Conservation (phyloP, 352 stramenopile genomes). For the Phytopythium litorale region DNA sequence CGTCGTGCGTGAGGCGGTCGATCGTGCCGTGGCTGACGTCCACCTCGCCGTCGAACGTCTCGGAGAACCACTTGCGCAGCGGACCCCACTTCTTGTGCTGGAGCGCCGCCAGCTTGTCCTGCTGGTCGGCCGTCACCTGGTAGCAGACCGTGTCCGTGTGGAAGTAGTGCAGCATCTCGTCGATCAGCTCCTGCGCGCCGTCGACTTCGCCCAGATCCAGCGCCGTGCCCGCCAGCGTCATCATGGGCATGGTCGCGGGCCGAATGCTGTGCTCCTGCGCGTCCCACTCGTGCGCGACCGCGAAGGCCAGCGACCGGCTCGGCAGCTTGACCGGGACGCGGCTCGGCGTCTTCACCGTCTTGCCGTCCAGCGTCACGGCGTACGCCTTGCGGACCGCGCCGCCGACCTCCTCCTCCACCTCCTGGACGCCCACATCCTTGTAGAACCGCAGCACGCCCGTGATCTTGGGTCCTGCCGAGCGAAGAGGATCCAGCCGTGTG, state of each 20-base stretch:
- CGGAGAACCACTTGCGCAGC: constrained; percentile 79
- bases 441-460: constrained; percentile 80
- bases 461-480: constrained; percentile 61
- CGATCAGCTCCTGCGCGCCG: constrained; percentile 50
- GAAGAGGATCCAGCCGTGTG: not conserved
- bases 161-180: constrained; percentile 86
- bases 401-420: constrained; percentile 33
- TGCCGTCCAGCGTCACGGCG: constrained; percentile 77
- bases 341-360: constrained; percentile 74
- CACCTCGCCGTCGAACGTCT: constrained; percentile 68
- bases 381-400: constrained; percentile 25
- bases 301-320: constrained; percentile 60
- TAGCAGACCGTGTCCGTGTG: constrained; percentile 82
- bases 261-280: constrained; percentile 71
- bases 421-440: constrained; percentile 68
- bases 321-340: constrained; percentile 61
- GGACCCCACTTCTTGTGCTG: constrained; percentile 87
- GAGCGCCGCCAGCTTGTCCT: constrained; percentile 73
- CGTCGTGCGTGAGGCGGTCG: constrained; percentile 52
- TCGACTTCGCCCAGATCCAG: constrained; percentile 62
- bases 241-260: constrained; percentile 83
- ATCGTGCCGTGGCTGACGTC: constrained; percentile 85
- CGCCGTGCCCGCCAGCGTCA: constrained; percentile 80
- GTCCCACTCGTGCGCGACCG: constrained; percentile 84
- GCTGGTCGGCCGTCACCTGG: constrained; percentile 61